Evolutionary conservation across 2,329 filamentous ascomycete genomes (phyloP).

Genomic region (Metarhizium humberi): DNA sequence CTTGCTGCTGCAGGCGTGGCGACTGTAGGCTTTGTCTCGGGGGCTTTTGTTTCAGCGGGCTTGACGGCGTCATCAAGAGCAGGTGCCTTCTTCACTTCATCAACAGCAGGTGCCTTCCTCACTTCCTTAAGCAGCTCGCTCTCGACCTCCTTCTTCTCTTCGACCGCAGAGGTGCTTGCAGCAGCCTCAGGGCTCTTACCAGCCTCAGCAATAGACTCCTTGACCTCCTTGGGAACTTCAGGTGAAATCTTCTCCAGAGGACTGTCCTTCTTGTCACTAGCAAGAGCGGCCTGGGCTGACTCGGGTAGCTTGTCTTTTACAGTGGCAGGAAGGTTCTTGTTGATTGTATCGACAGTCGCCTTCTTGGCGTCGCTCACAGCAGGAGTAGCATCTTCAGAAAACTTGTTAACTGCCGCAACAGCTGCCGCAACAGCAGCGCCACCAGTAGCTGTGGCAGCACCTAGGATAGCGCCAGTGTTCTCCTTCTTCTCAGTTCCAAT

Average conservation of each 20-base stretch:
- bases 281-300: slow-evolving; percentile 38
- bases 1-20: slow-evolving; percentile 10
- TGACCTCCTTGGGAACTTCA: slow-evolving; percentile 45
- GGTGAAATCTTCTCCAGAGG: slow-evolving; percentile 35
- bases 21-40: slow-evolving; percentile 7
- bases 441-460: slow-evolving; percentile 27
- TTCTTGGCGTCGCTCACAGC: slow-evolving; percentile 22
- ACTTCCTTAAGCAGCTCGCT: slow-evolving; percentile 61
- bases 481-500: slow-evolving; percentile 45
- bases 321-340: slow-evolving; percentile 42
- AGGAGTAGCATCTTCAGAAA: slow-evolving; percentile 21
- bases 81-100: slow-evolving; percentile 33
- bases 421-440: slow-evolving; percentile 27
- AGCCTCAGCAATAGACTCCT: slow-evolving; percentile 48
- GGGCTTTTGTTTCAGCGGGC: slow-evolving; percentile 10
- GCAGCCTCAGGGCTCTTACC: slow-evolving; percentile 62
- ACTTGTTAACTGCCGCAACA: slow-evolving; percentile 27
- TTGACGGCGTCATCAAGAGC: slow-evolving; percentile 16
- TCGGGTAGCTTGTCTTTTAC: slow-evolving; percentile 43
- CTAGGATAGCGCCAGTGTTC: slow-evolving; percentile 19
- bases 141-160: slow-evolving; percentile 68
- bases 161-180: slow-evolving; percentile 56
- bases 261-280: slow-evolving; percentile 31
- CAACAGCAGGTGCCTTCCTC: slow-evolving; percentile 28
- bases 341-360: slow-evolving; percentile 28